These are phyloP conservation scores for Cucurbitaria berberidis DNA, from an alignment of 2,329 filamentous ascomycete species.

Conservation along the genomic window DNA sequence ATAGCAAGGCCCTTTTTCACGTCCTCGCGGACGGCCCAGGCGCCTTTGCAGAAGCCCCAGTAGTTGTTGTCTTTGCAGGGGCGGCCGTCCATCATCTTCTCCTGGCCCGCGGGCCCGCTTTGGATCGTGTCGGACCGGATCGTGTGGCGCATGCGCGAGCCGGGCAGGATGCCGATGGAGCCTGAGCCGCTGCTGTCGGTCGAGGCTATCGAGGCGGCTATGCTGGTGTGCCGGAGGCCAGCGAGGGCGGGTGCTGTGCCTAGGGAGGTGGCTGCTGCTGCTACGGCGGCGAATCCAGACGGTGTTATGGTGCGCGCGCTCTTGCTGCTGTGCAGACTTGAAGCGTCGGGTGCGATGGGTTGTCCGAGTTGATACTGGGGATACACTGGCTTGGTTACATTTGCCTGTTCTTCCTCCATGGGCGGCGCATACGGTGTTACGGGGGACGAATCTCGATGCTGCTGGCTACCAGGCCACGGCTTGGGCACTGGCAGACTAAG, in stretches of 20 bases:
- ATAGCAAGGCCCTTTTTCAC: slow-evolving; percentile 39
- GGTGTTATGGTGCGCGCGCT: slow-evolving; percentile 12
- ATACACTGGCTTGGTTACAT: neutral
- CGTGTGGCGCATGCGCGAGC: slow-evolving; percentile 8
- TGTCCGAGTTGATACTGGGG: neutral
- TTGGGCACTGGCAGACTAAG: neutral
- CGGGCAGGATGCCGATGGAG: slow-evolving; percentile 20
- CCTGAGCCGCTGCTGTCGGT: slow-evolving; percentile 22
- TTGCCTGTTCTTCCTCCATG: neutral
- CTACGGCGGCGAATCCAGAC: slow-evolving; percentile 3
- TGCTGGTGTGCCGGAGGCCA: slow-evolving; percentile 11
- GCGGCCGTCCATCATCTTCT: slow-evolving; percentile 43
- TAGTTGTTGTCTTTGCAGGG: slow-evolving; percentile 50
- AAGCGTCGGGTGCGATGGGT: neutral
- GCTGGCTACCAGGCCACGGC: slow-evolving; percentile 12
- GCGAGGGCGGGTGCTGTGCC: slow-evolving; percentile 4
- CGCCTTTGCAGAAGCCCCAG: slow-evolving; percentile 52
- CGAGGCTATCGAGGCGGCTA: slow-evolving; percentile 22
- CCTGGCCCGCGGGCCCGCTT: slow-evolving; percentile 20
- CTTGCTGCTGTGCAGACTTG: slow-evolving; percentile 5
- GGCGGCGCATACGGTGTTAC: neutral
- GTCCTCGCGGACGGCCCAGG: slow-evolving; percentile 46
- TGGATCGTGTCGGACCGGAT: slow-evolving; percentile 28
- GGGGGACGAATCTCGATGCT: neutral
- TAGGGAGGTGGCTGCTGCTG: slow-evolving; percentile 4